Percentiles rank a stretch among this genome's conserved stretches.
These are phyloP conservation scores for Parsonsia alboflavescens DNA, from an alignment of 257 asterid species.

Conservation along the genomic window DNA sequence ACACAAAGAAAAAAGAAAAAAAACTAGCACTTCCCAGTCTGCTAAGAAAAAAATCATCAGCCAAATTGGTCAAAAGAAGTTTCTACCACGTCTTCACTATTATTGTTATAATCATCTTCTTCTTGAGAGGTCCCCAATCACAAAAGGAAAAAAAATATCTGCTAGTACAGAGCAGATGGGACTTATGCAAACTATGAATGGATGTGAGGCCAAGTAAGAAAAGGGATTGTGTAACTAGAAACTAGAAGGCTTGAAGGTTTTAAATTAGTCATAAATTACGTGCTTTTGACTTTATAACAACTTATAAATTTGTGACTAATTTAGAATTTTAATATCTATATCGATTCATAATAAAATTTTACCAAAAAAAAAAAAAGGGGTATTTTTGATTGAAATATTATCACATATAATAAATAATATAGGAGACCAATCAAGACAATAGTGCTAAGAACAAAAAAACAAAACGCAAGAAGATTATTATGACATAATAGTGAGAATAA, in stretches of 20 bases:
- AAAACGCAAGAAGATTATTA: background rate
- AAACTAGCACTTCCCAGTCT: no score
- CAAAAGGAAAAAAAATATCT: background rate
- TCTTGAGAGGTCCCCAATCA: background rate
- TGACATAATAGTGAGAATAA: background rate
- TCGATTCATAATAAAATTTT: no score
- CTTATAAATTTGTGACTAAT: no score
- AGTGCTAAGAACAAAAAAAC: background rate
- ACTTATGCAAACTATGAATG: background rate
- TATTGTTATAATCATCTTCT: background rate
- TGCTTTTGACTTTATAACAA: no score
- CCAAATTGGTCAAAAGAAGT: conserved; percentile 3
- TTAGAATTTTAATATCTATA: no score
- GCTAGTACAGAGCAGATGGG: background rate
- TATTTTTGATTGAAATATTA: background rate
- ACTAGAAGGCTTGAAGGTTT: no score
- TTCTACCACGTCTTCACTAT: background rate
- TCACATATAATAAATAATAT: background rate
- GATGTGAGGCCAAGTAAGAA: no score
- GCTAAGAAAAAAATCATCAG: background rate
- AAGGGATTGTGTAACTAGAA: no score
- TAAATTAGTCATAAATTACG: no score
- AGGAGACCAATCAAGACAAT: background rate
- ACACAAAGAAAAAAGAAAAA: background rate
- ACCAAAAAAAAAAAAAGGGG: no score